Percentiles rank a stretch among this genome's conserved stretches.
Evolutionary conservation across 306 rosid genomes (phyloP).

Genomic region (Begonia peltatifolia): DNA sequence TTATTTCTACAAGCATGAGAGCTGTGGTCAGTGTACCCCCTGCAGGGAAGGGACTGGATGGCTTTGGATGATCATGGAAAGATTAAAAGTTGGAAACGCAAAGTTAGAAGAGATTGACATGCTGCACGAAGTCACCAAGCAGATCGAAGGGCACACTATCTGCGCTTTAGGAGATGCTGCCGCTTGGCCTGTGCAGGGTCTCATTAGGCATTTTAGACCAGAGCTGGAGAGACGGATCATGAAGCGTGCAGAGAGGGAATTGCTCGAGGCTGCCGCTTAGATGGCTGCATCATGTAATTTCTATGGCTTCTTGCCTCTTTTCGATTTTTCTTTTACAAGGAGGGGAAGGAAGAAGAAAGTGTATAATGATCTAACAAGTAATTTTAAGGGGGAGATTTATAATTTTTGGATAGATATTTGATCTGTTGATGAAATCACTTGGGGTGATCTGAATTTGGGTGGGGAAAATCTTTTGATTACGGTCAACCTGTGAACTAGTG

Average conservation of each 20-base stretch:
- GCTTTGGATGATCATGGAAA: slow-evolving; percentile 99
- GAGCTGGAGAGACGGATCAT: slow-evolving; percentile 95
- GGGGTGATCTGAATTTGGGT: too few species aligned
- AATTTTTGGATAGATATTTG: too few species aligned
- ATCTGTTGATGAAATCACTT: too few species aligned
- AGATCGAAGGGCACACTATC: slow-evolving; percentile 97
- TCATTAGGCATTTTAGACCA: slow-evolving; percentile 94
- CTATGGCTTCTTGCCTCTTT: slow-evolving; percentile 2
- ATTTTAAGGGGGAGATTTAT: too few species aligned
- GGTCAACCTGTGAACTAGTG: background rate
- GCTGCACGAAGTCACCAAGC: slow-evolving; percentile 98
- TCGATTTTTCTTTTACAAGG: too few species aligned
- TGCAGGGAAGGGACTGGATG: slow-evolving; percentile 99
- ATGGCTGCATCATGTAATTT: slow-evolving; percentile 30
- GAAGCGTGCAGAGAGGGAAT: slow-evolving; percentile 78
- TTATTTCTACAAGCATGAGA: slow-evolving; percentile 97
- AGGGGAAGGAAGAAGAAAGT: too few species aligned
- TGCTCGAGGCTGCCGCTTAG: slow-evolving; percentile 76
- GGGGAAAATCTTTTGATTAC: too few species aligned
- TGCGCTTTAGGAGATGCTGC: slow-evolving; percentile 99
- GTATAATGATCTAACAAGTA: too few species aligned
- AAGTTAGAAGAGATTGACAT: slow-evolving; percentile 95
- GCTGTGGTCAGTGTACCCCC: slow-evolving; percentile 99
- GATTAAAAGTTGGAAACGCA: slow-evolving; percentile 94
- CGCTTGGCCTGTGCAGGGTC: slow-evolving; percentile 99